Base-by-base conservation (phyloP, 768 basidiomycete genomes). In the Calocera viscosa region DNA sequence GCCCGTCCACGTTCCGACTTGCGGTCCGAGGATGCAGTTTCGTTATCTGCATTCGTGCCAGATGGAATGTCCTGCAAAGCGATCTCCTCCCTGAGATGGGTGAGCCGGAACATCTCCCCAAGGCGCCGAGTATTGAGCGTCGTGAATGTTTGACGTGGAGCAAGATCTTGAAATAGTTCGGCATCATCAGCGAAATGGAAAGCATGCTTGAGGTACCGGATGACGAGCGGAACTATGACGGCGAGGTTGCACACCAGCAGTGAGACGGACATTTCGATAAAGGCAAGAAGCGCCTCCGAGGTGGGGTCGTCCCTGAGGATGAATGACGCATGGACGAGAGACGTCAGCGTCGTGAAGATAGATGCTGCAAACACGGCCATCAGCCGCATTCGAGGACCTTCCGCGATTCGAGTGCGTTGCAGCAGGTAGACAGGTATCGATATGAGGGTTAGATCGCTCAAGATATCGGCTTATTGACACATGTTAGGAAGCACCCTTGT, bases 331-430 rank as follows among this genome's bases (percentile, higher is more conserved):
- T 83, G 83, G 1, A 83, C 78, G 14, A 75, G 71, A 64, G 76
- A 77, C 63, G 78, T 78, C 39, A 80, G 70, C 8, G 79, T 83
- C 5, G 82, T 83, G 64, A 80, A 73, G 66, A 83, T 78, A 64
- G 82, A 82, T 11, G 84, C 78, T 11, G 83, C 83, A 72, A 85
- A 84, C 63, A 83, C 81, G 65, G 82, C 71, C 68, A 80, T 76
- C 40, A 81, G 74, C n/a, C 78, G 77, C 26, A 78, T 78, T 1
- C 76, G 72, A 2, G 80, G 78, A 1, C 83, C 71, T 28, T 68
- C 70, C 17, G 71, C 74, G 66, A 80, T 78, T 24, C 74, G 75
- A 28, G 84, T 75, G 24, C 76, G 74, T 68, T 76, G 73, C 38
- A 86, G 77, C 2, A 84, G 73, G 22, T 78, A 75, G 1, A 83